Evolutionary conservation across 1,284 basidiomycete species (phyloP), one percentile per base, ranked within the genome.

Genomic region (Boletellus sp.): DNA sequence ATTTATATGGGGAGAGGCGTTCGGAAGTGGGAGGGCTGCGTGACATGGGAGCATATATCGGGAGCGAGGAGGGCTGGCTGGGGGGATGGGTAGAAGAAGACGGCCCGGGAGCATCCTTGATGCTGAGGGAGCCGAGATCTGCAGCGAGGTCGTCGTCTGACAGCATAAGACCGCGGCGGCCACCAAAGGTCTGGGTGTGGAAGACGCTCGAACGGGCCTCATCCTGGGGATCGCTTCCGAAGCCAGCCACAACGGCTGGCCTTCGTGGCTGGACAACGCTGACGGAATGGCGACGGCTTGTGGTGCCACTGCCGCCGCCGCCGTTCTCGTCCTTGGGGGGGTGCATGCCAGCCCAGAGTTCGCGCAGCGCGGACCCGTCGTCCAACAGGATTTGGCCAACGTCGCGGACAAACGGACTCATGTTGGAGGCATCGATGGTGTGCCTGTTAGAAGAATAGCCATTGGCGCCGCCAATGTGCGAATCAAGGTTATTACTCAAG

Each of bases 281-380:
- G 53, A 94, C 90, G 50, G 86, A 90, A 58, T 94, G 91, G 30
- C 91, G 72, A 36, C 91, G 73, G 56, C 86, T 90, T 9, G 90
- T 91, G 2, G 87, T 85, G 1, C 91, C 91, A 57, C 87, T 90
- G 1, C 77, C 78, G 14, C 73, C 77, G 9, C 71, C 72, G 19
- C 78, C 79, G 44, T 74, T 76, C 61, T 84, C 59, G 39, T 64
- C 59, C 37, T 76, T 71, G 6, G 76, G 78, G 0, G 73, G 78
- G 50, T 79, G 71, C 73, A 78, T 78, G 23, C 79, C 80, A 0
- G 78, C 73, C 84, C 84, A 87, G 8, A 87, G 70, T 55, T 87
- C 84, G 35, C 82, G 72, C 54, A 85, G 78, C 0, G 79, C 78
- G 0, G 80, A 76, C 4, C 76, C 77, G 45, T 87, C 84, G 55